A percentile compares a stretch with the other conserved stretches of the same genome.
These are phyloP conservation scores for Boechera stricta DNA, from an alignment of 345 rosid genomes.

Conservation along the genomic window DNA sequence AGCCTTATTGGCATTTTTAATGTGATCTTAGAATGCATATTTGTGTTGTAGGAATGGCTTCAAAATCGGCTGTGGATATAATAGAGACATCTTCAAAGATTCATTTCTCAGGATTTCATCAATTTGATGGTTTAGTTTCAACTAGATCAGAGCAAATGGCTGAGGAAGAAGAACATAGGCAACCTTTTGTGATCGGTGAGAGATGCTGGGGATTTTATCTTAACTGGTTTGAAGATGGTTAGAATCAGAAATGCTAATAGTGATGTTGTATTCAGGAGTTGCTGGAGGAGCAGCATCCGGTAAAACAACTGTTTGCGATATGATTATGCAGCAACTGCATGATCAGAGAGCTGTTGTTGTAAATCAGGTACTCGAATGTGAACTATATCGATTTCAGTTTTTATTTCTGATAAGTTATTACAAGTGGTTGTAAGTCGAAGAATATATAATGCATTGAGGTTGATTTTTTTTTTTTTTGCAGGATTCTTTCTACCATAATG, in stretches of 20 bases:
- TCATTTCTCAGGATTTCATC: constrained; percentile 87
- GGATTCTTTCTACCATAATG: constrained; percentile 96
- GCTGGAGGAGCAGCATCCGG: constrained; percentile 98
- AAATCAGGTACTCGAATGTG: constrained; percentile 59
- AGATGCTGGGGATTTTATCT: not conserved
- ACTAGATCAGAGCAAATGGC: constrained; percentile 49
- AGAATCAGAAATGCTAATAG: not conserved
- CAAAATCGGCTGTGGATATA: constrained; percentile 62
- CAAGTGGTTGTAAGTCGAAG: not conserved
- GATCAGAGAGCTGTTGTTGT: constrained; percentile 97
- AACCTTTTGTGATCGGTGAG: constrained; percentile 95
- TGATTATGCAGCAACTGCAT: constrained; percentile 97
- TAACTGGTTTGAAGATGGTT: not conserved
- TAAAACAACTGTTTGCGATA: constrained; percentile 93
- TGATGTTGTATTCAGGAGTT: constrained; percentile 58
- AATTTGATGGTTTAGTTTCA: constrained; percentile 59
- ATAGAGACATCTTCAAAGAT: constrained; percentile 82
- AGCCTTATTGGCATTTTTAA: not conserved
- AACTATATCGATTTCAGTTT: not conserved
- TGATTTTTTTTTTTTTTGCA: constrained; percentile 36
- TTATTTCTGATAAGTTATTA: not conserved
- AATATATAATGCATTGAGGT: constrained; percentile 1
- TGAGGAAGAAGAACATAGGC: constrained; percentile 54
- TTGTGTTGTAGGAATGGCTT: constrained; percentile 27
- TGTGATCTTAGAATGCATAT: not conserved